These are phyloP conservation scores for Mucor lusitanicus DNA, from an alignment of 371 early-diverging fungal genomes.

Conservation along the genomic window DNA sequence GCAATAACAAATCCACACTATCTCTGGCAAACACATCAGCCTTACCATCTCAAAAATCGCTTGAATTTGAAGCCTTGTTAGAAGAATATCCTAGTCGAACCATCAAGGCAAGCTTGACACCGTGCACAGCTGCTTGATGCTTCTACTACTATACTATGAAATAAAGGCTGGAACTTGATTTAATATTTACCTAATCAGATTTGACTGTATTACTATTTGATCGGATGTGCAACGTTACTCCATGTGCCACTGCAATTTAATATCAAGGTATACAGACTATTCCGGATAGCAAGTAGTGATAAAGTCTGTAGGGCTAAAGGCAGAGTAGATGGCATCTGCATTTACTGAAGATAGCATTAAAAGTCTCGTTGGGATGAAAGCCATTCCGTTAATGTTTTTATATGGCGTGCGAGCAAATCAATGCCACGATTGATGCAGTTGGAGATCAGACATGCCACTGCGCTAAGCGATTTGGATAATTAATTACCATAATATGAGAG, in stretches of 20 bases:
- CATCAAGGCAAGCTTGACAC: constrained; percentile 8
- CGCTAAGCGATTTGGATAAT: neutral
- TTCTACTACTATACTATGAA: neutral
- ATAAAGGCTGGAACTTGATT: neutral
- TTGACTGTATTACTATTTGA: neutral
- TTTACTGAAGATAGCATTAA: neutral
- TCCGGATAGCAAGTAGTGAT: neutral
- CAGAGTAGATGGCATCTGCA: neutral
- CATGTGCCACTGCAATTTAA: neutral
- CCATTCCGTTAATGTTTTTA: too few species aligned
- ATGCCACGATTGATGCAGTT: neutral
- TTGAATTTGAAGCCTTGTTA: constrained; percentile 13
- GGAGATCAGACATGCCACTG: neutral
- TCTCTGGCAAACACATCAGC: neutral
- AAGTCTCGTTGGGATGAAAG: neutral
- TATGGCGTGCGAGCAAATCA: too few species aligned
- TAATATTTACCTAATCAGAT: neutral
- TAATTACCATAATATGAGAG: too few species aligned
- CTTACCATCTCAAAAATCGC: constrained; percentile 1
- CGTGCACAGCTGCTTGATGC: constrained; percentile 1
- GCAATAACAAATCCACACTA: neutral
- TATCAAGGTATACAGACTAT: too few species aligned
- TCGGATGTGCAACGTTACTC: neutral
- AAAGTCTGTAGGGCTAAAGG: neutral
- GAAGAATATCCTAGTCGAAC: constrained; percentile 2